These are phyloP conservation scores for Kwoniella pini DNA, from an alignment of 768 basidiomycete genomes.

Conservation along the genomic window DNA sequence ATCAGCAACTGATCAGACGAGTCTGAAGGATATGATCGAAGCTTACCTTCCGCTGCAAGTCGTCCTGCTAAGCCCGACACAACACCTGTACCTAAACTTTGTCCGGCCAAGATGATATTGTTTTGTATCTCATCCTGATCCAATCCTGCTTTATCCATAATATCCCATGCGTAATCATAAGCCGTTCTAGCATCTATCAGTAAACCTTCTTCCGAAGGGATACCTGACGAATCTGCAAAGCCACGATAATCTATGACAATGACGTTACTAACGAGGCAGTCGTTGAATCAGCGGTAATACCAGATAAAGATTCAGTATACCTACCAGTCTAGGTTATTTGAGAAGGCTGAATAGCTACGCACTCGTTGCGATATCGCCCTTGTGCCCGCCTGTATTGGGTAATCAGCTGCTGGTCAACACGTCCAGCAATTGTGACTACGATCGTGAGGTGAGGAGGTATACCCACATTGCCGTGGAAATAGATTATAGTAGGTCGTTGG, in stretches of 20 bases:
- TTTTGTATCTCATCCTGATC: slow-evolving; percentile 56
- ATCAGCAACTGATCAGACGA: too few species aligned
- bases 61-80: slow-evolving; percentile 57
- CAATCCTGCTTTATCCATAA: slow-evolving; percentile 14
- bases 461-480: slow-evolving; percentile 77
- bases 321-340: slow-evolving; percentile 54
- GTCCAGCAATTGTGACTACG: not conserved
- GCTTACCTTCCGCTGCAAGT: slow-evolving; percentile 56
- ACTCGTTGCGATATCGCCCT: slow-evolving; percentile 70
- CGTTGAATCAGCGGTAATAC: not conserved
- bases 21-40: not conserved
- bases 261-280: slow-evolving; percentile 63
- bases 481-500: slow-evolving; percentile 74
- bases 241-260: slow-evolving; percentile 89
- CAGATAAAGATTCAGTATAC: not conserved
- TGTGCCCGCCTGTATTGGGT: slow-evolving; percentile 61
- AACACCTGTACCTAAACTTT: slow-evolving; percentile 87
- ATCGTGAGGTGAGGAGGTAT: not conserved
- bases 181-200: slow-evolving; percentile 69
- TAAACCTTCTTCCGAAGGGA: slow-evolving; percentile 74
- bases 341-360: slow-evolving; percentile 67
- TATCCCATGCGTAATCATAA: slow-evolving; percentile 69
- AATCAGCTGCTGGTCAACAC: too few species aligned
- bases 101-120: slow-evolving; percentile 74
- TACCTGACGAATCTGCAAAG: slow-evolving; percentile 80